Conservation (phyloP, 2,329 filamentous ascomycete genomes). For the Cladosporium colombiae region DNA sequence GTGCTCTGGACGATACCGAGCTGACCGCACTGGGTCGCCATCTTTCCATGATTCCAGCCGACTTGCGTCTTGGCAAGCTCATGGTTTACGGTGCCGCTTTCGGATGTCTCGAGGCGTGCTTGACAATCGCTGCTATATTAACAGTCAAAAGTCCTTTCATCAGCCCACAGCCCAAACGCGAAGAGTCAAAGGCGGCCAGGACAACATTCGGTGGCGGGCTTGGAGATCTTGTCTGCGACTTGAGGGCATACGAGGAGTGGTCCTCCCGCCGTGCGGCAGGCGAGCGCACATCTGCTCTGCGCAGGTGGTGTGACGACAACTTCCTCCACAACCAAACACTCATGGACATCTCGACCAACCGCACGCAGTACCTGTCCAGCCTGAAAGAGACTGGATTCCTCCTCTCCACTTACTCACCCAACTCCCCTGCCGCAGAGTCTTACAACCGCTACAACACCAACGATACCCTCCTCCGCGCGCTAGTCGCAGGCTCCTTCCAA, state of each 20-base stretch:
- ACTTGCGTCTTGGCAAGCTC: slow-evolving; percentile 88
- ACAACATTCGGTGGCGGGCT: slow-evolving; percentile 71
- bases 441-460: slow-evolving; percentile 51
- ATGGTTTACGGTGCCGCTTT: slow-evolving; percentile 96
- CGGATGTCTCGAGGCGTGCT: slow-evolving; percentile 82
- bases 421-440: slow-evolving; percentile 35
- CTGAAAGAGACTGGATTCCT: slow-evolving; percentile 85
- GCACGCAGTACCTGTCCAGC: slow-evolving; percentile 80
- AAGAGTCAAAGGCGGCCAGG: slow-evolving; percentile 76
- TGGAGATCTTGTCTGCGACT: slow-evolving; percentile 85
- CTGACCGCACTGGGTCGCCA: slow-evolving; percentile 90
- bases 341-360: slow-evolving; percentile 83
- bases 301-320: slow-evolving; percentile 79
- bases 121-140: slow-evolving; percentile 89
- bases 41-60: slow-evolving; percentile 91
- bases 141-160: slow-evolving; percentile 86
- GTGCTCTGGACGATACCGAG: slow-evolving; percentile 80
- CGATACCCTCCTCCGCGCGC: slow-evolving; percentile 48
- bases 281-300: slow-evolving; percentile 61
- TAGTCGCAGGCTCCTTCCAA: slow-evolving; percentile 54
- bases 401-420: slow-evolving; percentile 40
- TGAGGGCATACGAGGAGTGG: slow-evolving; percentile 84
- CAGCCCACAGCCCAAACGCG: slow-evolving; percentile 77
- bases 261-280: slow-evolving; percentile 62
- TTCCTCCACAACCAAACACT: slow-evolving; percentile 83